Evolutionary conservation across 257 asterid genomes (phyloP).

Genomic region (Penstemon davidsonii): DNA sequence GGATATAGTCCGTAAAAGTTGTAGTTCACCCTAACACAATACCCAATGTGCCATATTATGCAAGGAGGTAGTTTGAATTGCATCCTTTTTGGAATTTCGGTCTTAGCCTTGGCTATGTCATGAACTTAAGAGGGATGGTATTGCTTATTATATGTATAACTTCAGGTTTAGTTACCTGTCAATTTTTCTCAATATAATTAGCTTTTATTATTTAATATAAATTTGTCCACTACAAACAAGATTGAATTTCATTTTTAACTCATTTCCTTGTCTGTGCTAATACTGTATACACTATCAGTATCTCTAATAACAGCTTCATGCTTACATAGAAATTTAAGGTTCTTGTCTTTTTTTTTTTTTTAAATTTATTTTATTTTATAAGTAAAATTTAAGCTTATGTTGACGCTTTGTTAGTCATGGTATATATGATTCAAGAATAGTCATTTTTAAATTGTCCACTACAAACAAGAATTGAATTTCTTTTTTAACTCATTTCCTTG

Average conservation of each 20-base stretch:
- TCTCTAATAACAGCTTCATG: neutral
- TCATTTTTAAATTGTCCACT: neutral
- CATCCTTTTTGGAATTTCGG: too few relatives aligned
- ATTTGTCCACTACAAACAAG: neutral
- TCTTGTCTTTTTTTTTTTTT: neutral
- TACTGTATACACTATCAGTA: neutral
- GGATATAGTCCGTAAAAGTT: too few relatives aligned
- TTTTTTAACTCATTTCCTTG: neutral
- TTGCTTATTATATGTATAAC: neutral
- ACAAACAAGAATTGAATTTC: neutral
- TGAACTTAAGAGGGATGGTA: neutral
- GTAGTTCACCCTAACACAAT: too few relatives aligned
- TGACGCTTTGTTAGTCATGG: neutral
- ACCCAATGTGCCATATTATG: too few relatives aligned
- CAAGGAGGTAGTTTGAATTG: too few relatives aligned
- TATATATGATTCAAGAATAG: neutral
- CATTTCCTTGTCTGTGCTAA: neutral
- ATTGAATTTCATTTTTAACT: constrained; percentile 6
- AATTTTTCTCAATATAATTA: too few relatives aligned
- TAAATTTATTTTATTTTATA: too few relatives aligned
- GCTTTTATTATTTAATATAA: too few relatives aligned
- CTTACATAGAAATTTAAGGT: neutral
- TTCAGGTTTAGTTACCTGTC: constrained; percentile 1
- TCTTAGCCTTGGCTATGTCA: neutral
- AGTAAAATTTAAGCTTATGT: neutral